Evolutionary conservation across 345 rosid genomes (phyloP), one percentile per base, ranked within the genome.

Genomic region (Populus nigra): DNA sequence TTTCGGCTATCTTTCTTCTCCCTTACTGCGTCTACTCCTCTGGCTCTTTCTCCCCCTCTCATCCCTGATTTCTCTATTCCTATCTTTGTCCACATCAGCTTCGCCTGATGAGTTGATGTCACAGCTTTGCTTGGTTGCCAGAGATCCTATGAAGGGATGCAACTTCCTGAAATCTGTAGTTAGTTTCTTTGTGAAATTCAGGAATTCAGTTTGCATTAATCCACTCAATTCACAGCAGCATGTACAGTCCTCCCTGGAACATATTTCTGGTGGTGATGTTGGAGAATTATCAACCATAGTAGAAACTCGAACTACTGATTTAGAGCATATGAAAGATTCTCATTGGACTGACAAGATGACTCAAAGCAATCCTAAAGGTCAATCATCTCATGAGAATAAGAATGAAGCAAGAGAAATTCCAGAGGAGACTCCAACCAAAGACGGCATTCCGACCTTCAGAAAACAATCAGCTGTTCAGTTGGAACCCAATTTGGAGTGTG

Each of bases 151-250:
- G 81, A 87, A 76, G 75, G 73, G 75, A 49, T 71, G 76, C 53
- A 66, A 33, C 68, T 74, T 67, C 68, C 77, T 69, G 35, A 53
- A 71, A 70, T 38, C 80, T n/a, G 16, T 85, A 8, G 73, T 82
- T 75, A 61, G 72, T 68, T 87, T 86, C 82, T 87, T 85, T 77
- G 69, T 74, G 2, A 79, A 87, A 23, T 76, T 87, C 69, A 77
- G 90, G 77, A 84, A 80, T 84, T 88, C 84, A 27, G 57, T 80
- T 82, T 71, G 81, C 78, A 25, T 70, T 41, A 86, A 84, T 72
- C 77, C 62, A 38, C 53, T 33, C 45, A 63, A 41, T 39, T 78
- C 81, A 29, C 75, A 59, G 59, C 76, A 65, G 38, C 59, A 23
- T 45, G 73, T 71, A 69, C 76, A 78, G 75, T 50, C 84, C 20